Base-by-base conservation (phyloP, 768 basidiomycete species). In the Gloeopeniophorella convolvens region DNA sequence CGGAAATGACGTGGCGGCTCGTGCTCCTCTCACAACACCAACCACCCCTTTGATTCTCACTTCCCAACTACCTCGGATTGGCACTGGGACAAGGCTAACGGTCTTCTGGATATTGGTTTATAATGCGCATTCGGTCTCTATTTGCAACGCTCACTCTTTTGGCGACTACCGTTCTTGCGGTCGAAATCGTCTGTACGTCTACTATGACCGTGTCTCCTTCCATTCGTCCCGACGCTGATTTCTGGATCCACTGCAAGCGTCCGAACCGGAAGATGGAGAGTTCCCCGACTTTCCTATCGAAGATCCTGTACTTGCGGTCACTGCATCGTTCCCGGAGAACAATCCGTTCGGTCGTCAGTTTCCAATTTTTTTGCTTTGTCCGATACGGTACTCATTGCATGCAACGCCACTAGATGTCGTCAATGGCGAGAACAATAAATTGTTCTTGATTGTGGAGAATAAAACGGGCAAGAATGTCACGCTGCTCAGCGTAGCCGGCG, bases 301-400 rank as follows among this genome's bases (percentile, higher is more conserved):
- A 41, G 82, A 81, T 16, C 52, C 46, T 43, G 47, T 44, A 62
- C 68, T 89, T 50, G 45, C 66, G 33, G 66, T 72, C 11, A 57
- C 66, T 55, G 80, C 81, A 48, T 69, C 74, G 6, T 90, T 89
- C 64, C 78, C 80, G 13, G 83, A 87, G 56, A 71, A 72, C 42
- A 89, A 90, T 61, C 75, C 79, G 1, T 88, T 89, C 59, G 83
- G 81, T 59, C 85, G 88, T 89, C 65, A 56, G 87, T 76, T 42
- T 40, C 13, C 16, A 7, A 9, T 28, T 4, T 18, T 45, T 51
- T 18, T 24, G 30, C 48, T 11, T 35, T 55, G 21, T 23, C 23
- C 42, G 24, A 32, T 40, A 23, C 24, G 20, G 10, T 36, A 31
- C 33, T 27, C 16, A 39, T 12, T 21, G 42, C 20, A 26, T 36